These are phyloP conservation scores for Talaromyces sp. DNA, from an alignment of 2,329 filamentous ascomycete species.

Conservation along the genomic window DNA sequence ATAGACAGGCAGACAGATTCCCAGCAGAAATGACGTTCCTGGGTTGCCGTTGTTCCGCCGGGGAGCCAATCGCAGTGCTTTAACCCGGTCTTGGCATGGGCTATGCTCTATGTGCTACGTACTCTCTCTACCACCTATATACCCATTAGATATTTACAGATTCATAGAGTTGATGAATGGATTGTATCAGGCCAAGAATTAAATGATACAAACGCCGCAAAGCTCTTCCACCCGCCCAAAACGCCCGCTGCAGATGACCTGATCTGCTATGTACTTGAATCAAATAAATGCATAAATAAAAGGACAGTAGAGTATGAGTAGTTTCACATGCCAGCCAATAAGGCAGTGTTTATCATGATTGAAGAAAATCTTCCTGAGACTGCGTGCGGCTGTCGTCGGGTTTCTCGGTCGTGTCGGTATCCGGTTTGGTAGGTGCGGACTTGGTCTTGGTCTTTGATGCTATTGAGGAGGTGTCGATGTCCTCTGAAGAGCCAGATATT, in stretches of 20 bases:
- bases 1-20: constrained; percentile 14
- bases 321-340: background rate
- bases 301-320: background rate
- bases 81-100: constrained; percentile 4
- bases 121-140: background rate
- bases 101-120: background rate
- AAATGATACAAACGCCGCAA: background rate
- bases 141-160: too few species aligned
- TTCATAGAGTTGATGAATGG: background rate
- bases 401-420: background rate
- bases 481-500: constrained; percentile 27
- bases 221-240: background rate
- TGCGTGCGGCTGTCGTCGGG: background rate
- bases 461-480: constrained; percentile 24
- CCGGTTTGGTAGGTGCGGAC: background rate
- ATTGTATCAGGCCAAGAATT: background rate
- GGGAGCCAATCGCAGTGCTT: constrained; percentile 7
- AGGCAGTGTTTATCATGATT: background rate
- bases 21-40: constrained; percentile 13
- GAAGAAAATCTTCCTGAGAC: constrained; percentile 10
- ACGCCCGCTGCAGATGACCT: constrained; percentile 14
- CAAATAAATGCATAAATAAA: background rate
- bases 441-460: background rate
- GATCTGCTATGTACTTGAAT: constrained; percentile 10
- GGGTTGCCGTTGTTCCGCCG: constrained; percentile 6